Percentiles rank a stretch among this genome's conserved stretches.
These are phyloP conservation scores for Neurospora tetraspora DNA, from an alignment of 495 filamentous ascomycete genomes.

Conservation along the genomic window DNA sequence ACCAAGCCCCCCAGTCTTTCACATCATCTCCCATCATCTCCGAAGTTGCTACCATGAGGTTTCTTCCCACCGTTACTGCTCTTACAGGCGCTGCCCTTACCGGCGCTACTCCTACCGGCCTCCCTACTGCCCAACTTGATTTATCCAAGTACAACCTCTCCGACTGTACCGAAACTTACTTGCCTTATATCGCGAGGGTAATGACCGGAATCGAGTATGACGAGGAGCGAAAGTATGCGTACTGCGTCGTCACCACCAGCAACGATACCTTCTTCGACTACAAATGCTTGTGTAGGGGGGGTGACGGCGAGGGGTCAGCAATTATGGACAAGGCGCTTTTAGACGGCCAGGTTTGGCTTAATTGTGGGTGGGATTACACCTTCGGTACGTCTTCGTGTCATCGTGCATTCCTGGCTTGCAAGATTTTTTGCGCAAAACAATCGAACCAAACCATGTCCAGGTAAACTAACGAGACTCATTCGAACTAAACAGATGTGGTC, in stretches of 20 bases:
- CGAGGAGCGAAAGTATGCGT: not conserved
- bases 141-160: not conserved
- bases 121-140: not conserved
- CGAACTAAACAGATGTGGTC: not conserved
- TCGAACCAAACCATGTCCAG: not conserved
- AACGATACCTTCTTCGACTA: not conserved
- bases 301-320: not conserved
- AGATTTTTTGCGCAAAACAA: not conserved
- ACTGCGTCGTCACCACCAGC: not conserved
- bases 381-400: not conserved
- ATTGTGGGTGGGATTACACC: not conserved
- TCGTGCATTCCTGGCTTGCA: not conserved
- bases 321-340: not conserved
- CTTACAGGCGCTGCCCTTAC: not conserved
- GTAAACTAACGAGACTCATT: not conserved
- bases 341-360: not conserved
- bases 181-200: not conserved
- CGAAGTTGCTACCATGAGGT: not conserved
- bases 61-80: not conserved
- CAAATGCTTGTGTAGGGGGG: not conserved
- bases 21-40: not conserved
- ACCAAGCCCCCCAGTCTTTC: not conserved
- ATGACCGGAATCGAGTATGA: not conserved
- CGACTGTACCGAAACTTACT: not conserved
- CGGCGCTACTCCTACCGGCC: not conserved